These are phyloP conservation scores for Eutrema heterophyllum DNA, from an alignment of 345 rosid species.

Conservation along the genomic window DNA sequence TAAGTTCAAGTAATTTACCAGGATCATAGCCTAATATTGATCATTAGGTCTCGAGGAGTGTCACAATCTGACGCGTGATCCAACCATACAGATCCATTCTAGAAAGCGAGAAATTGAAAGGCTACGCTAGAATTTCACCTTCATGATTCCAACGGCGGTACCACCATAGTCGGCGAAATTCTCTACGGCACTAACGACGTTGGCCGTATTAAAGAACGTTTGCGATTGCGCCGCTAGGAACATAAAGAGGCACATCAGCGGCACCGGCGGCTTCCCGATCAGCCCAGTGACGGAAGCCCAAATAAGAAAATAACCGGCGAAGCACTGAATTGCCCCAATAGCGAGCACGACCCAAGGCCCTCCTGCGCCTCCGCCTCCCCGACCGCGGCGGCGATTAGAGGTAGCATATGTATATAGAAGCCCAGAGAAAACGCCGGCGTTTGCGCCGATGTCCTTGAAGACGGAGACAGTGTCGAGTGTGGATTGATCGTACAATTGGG, in stretches of 20 bases:
- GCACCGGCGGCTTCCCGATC: slow-evolving; percentile 55
- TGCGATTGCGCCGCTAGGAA: slow-evolving; percentile 66
- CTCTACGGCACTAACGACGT: slow-evolving; percentile 70
- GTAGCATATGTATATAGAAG: slow-evolving; percentile 59
- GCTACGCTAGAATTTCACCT: slow-evolving; percentile 36
- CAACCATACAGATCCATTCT: background rate
- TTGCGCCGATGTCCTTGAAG: slow-evolving; percentile 93
- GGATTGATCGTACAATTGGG: slow-evolving; percentile 74
- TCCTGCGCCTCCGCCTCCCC: slow-evolving; percentile 8
- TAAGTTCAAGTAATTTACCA: background rate
- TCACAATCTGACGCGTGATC: background rate
- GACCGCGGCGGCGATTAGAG: slow-evolving; percentile 9
- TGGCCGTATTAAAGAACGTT: slow-evolving; percentile 67
- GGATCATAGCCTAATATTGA: background rate
- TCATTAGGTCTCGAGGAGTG: background rate
- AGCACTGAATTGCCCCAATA: slow-evolving; percentile 64
- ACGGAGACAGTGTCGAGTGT: slow-evolving; percentile 97
- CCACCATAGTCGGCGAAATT: slow-evolving; percentile 72
- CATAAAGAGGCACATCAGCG: slow-evolving; percentile 70
- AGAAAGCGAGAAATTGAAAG: background rate
- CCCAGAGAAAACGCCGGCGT: slow-evolving; percentile 78
- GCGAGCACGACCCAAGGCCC: slow-evolving; percentile 78
- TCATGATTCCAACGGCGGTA: slow-evolving; percentile 83
- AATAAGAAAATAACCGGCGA: slow-evolving; percentile 68
- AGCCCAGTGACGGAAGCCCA: slow-evolving; percentile 82